phyloP scores from a whole-genome alignment of 2,329 filamentous ascomycete species.

The Diaporthe vexans region DNA sequence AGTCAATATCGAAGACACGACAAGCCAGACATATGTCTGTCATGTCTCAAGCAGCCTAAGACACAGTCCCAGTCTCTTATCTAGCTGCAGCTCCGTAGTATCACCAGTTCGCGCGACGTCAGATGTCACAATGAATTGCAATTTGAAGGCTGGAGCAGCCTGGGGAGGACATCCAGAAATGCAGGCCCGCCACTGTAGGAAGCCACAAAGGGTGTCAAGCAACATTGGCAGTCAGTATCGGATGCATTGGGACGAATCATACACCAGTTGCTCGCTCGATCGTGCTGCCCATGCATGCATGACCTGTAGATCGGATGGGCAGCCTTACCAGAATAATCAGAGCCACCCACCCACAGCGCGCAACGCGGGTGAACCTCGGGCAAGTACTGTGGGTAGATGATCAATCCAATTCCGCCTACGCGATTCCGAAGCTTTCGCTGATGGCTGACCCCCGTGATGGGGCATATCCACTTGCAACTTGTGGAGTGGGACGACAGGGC shows the following conservation, averaged over 20 bases:
- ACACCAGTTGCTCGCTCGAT: constrained; percentile 11
- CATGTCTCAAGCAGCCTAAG: constrained; percentile 28
- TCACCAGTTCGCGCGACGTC: constrained; percentile 12
- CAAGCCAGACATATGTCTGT: constrained; percentile 31
- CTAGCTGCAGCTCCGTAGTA: constrained; percentile 11
- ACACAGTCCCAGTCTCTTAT: constrained; percentile 4
- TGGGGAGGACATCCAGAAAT: neutral
- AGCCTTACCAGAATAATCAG: constrained; percentile 18
- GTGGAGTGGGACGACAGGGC: constrained; percentile 30
- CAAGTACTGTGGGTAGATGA: constrained; percentile 3
- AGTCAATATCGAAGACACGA: constrained; percentile 40
- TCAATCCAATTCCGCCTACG: constrained; percentile 11
- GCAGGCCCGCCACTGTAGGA: neutral
- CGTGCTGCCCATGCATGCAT: constrained; percentile 27
- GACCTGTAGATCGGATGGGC: constrained; percentile 34
- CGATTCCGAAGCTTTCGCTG: constrained; percentile 26
- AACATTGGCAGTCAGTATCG: constrained; percentile 17
- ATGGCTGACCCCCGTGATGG: constrained; percentile 28
- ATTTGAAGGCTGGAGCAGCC: neutral
- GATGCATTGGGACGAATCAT: constrained; percentile 21
- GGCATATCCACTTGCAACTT: constrained; percentile 20
- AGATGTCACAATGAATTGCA: neutral
- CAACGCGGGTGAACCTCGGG: constrained; percentile 28
- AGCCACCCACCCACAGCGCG: neutral
- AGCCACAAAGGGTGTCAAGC: constrained; percentile 13